A percentile compares a stretch with the other conserved stretches of the same genome.
These are phyloP conservation scores for Rhodotorula sp. DNA, from an alignment of 1,284 basidiomycete genomes.

Conservation along the genomic window DNA sequence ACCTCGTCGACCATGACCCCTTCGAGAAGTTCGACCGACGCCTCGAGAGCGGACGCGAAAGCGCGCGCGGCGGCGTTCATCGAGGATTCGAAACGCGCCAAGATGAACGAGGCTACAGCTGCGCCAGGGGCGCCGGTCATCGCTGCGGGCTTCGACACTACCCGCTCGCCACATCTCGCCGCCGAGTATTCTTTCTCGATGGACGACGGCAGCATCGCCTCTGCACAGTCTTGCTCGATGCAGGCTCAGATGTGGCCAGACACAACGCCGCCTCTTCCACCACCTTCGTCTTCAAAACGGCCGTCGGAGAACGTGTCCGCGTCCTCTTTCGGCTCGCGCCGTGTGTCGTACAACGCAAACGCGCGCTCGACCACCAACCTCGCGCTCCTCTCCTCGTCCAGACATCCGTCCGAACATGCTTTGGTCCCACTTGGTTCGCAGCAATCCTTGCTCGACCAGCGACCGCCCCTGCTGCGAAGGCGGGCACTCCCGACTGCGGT, in stretches of 20 bases:
- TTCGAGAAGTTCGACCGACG: not conserved
- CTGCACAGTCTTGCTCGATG: not conserved
- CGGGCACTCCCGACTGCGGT: conserved; percentile 33
- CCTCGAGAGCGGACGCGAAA: conserved; percentile 21
- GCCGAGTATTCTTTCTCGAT: too few relatives aligned
- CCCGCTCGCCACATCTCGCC: too few relatives aligned
- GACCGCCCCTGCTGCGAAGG: conserved; percentile 4
- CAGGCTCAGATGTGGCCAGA: not conserved
- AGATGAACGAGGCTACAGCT: not conserved
- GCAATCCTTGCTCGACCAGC: too few relatives aligned
- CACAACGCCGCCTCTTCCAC: not conserved
- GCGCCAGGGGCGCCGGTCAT: too few relatives aligned
- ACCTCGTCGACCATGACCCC: not conserved
- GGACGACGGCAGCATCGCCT: too few relatives aligned
- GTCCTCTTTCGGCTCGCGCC: not conserved
- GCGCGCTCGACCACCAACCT: not conserved
- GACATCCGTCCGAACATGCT: too few relatives aligned
- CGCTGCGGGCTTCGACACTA: too few relatives aligned
- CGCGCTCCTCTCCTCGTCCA: too few relatives aligned
- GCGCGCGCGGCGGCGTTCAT: conserved; percentile 34
- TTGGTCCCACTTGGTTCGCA: too few relatives aligned
- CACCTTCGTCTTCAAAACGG: not conserved
- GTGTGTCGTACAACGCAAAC: not conserved
- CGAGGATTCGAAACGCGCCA: conserved; percentile 28
- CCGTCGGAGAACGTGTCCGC: not conserved